A percentile compares a stretch with the other conserved stretches of the same genome.
phyloP scores from a whole-genome alignment of 495 filamentous ascomycete species.

The Astrocystis sublimbata region DNA sequence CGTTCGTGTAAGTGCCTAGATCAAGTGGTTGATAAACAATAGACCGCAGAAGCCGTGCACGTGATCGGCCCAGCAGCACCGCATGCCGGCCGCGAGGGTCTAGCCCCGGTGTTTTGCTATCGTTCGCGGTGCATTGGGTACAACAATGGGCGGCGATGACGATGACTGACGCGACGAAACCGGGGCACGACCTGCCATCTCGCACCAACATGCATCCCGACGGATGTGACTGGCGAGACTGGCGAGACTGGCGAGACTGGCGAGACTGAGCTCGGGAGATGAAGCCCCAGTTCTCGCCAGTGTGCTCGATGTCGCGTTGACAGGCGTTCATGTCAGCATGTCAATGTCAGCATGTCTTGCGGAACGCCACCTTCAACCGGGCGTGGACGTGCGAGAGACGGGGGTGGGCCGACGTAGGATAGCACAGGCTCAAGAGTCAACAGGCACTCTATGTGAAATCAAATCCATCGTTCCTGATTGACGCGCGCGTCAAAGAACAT shows the following conservation, averaged over 20 bases:
- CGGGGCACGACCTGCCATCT: not conserved
- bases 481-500: not conserved
- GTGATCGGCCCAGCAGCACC: conserved; percentile 15
- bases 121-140: not conserved
- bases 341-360: too few species aligned
- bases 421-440: too few species aligned
- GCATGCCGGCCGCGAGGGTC: not conserved
- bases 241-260: too few species aligned
- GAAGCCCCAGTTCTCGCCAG: too few species aligned
- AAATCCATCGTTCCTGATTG: not conserved
- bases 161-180: not conserved
- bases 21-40: not conserved
- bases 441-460: too few species aligned
- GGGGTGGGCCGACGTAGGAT: not conserved
- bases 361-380: not conserved
- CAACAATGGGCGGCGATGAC: not conserved
- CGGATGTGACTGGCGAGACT: not conserved
- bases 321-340: not conserved
- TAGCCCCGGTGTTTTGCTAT: not conserved
- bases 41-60: conserved; percentile 11
- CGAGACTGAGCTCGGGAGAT: not conserved
- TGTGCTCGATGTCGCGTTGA: not conserved
- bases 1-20: not conserved
- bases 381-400: too few species aligned
- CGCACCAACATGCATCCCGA: not conserved